Evolutionary conservation across 2,329 filamentous ascomycete genomes (phyloP), one percentile per base, ranked within the genome.

Genomic region (Colletotrichum theobromicola): DNA sequence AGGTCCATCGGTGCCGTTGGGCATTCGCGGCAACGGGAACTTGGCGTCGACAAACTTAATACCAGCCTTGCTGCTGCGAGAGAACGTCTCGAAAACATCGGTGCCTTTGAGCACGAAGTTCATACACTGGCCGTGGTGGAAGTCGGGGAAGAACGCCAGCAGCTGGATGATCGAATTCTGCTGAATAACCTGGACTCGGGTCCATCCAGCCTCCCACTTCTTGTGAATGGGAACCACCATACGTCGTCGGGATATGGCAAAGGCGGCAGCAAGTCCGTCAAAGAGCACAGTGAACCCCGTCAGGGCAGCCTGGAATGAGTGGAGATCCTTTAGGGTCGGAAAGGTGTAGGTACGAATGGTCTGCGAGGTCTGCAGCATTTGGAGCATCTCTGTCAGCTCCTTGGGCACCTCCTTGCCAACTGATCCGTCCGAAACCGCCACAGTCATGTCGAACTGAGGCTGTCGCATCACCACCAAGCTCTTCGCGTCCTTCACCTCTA

Each of bases 181-280:
- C 77, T 92, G 89, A 42, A 98, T 91, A 46, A 98, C 88, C 81
- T 98, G 95, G 9, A 98, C 87, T 42, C 96, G 92, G 10, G 94
- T 94, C 46, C 89, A 90, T n/a, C 89, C 91, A 4, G 95, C 94
- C 81, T 97, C 95, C 94, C 95, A 97, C 83, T 97, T 97, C 85
- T 98, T 98, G 86, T 97, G 94, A 77, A 98, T 96, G 0, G 95
- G 95, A 18, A 98, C 95, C 15, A 98, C 94, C 93, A 96, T 97
- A 77, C 94, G 91, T 63, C 94, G 92, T 34, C 95, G 92, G 2
- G 95, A 93, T 77, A 98, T 98, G 72, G 93, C 92, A 82, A 98
- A 94, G 0, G 91, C 92, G 9, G 90, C 87, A 7, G 95, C 95
- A 67, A 94, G 84, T 8, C 92, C 91, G 80, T 95, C 94, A 77